phyloP scores from a whole-genome alignment of 164 flowering plant genomes.

The Magnolia kwangsiensis region DNA sequence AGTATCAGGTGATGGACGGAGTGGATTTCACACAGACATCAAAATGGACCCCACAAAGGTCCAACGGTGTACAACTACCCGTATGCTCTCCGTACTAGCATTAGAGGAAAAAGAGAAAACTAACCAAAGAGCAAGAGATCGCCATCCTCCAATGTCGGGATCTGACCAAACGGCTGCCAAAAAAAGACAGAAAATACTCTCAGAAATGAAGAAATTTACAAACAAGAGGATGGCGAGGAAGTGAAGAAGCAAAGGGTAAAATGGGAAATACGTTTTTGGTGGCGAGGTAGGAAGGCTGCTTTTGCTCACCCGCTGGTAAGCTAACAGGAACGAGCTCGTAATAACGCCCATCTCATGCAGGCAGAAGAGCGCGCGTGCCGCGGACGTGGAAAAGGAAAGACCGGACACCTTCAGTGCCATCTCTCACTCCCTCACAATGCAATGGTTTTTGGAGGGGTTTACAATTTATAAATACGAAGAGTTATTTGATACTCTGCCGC shows the following conservation, averaged over 20 bases:
- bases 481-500: too few species aligned
- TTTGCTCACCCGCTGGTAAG: constrained; percentile 18
- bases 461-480: too few species aligned
- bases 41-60: too few species aligned
- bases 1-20: too few species aligned
- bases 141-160: constrained; percentile 37
- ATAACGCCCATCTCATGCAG: constrained; percentile 20
- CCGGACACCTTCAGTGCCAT: constrained; percentile 26
- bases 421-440: neutral
- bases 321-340: constrained; percentile 20
- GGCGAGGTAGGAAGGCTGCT: constrained; percentile 15
- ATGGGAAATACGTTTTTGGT: constrained; percentile 6
- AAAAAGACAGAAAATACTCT: neutral
- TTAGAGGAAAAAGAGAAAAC: neutral
- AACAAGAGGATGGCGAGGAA: too few species aligned
- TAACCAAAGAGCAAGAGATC: constrained; percentile 37
- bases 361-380: constrained; percentile 22
- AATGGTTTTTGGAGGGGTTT: too few species aligned
- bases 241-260: neutral
- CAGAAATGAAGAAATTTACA: neutral
- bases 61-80: too few species aligned
- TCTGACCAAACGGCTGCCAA: constrained; percentile 38
- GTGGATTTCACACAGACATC: too few species aligned
- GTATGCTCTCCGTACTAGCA: too few species aligned
- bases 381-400: constrained; percentile 23